Evolutionary conservation across 768 basidiomycete species (phyloP).

Genomic region (Chlorophyllum brunneum): DNA sequence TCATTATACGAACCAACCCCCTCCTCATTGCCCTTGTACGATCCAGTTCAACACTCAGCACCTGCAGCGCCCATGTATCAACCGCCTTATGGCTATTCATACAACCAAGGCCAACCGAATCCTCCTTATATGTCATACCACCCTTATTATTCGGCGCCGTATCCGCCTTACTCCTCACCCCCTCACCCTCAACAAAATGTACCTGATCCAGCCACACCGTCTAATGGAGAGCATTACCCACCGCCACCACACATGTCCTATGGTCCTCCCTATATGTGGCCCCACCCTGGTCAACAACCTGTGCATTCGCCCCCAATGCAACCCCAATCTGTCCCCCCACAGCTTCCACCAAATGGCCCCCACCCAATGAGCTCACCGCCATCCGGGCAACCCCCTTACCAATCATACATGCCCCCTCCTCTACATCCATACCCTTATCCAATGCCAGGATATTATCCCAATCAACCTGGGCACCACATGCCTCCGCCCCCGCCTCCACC

Average conservation of each 20-base stretch:
- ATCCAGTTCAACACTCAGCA: slow-evolving; percentile 38
- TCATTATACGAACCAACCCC: slow-evolving; percentile 64
- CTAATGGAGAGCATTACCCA: slow-evolving; percentile 14
- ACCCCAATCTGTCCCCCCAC: slow-evolving; percentile 6
- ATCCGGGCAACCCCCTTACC: slow-evolving; percentile 17
- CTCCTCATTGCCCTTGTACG: slow-evolving; percentile 38
- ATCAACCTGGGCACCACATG: slow-evolving; percentile 15
- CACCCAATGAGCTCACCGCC: slow-evolving; percentile 14
- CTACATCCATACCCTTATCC: slow-evolving; percentile 17
- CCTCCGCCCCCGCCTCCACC: slow-evolving; percentile 19
- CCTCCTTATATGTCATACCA: slow-evolving; percentile 22
- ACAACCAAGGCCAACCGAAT: slow-evolving; percentile 33
- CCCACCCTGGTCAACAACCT: slow-evolving; percentile 13
- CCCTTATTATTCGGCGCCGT: slow-evolving; percentile 17
- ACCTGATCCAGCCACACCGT: slow-evolving; percentile 16
- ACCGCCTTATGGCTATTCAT: slow-evolving; percentile 24
- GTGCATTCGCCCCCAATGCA: slow-evolving; percentile 15
- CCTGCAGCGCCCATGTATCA: slow-evolving; percentile 11
- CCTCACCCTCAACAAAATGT: slow-evolving; percentile 17
- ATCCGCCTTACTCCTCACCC: slow-evolving; percentile 19
- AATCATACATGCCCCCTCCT: slow-evolving; percentile 17
- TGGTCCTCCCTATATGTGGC: slow-evolving; percentile 15
- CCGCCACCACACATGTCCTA: slow-evolving; percentile 14
- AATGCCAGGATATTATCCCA: slow-evolving; percentile 18
- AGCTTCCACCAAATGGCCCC: slow-evolving; percentile 14